A percentile compares a stretch with the other conserved stretches of the same genome.
These are phyloP conservation scores for Botrytis pseudocinerea DNA, from an alignment of 2,329 filamentous ascomycete species.

Conservation along the genomic window DNA sequence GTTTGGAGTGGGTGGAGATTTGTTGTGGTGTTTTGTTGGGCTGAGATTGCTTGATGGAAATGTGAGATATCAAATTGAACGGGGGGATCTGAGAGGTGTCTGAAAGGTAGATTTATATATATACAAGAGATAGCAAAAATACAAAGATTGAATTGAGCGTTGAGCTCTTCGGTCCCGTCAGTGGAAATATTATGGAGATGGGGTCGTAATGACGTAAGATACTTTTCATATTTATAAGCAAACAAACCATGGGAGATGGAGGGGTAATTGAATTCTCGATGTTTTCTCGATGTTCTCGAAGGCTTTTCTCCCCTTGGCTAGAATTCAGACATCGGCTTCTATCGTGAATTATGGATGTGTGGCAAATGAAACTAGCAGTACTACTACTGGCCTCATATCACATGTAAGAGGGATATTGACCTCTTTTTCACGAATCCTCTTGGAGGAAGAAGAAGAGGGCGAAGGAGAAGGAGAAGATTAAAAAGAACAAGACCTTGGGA, in stretches of 20 bases:
- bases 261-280: background rate
- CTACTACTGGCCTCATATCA: background rate
- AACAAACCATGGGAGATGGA: background rate
- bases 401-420: too few relatives aligned
- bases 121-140: too few relatives aligned
- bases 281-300: background rate
- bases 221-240: constrained; percentile 9
- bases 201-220: constrained; percentile 3
- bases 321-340: background rate
- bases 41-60: too few relatives aligned
- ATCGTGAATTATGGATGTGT: background rate
- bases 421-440: too few relatives aligned
- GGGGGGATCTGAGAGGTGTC: too few relatives aligned
- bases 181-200: background rate
- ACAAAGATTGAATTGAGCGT: too few relatives aligned
- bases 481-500: too few relatives aligned
- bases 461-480: too few relatives aligned
- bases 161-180: background rate
- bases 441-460: too few relatives aligned
- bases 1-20: background rate
- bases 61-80: background rate
- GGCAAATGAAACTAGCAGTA: background rate
- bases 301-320: background rate
- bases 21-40: too few relatives aligned
- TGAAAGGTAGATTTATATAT: too few relatives aligned